Evolutionary conservation across 768 basidiomycete species (phyloP), one percentile per base, ranked within the genome.

Genomic region (Xanthoconium stramineum): DNA sequence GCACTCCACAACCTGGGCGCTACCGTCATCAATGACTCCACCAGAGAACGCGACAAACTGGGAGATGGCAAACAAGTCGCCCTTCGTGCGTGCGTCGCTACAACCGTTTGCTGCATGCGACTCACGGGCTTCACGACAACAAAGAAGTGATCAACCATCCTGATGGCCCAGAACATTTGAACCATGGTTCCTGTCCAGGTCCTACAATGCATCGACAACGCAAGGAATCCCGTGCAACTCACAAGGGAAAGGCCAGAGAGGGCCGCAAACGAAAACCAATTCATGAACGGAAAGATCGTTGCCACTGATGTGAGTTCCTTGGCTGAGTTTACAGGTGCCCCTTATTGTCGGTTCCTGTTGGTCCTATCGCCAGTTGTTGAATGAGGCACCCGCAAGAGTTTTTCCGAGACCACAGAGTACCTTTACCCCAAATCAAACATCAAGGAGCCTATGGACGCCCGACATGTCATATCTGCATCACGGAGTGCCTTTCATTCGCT

Each of bases 241-340:
- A 91, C 91, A 17, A 82, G 83, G 60, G 90, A 92, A 55, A 79
- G 88, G 49, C 71, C 94, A 14, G 91, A 94, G 72, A 80, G 90
- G 51, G 83, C 89, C 0, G 89, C 91, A 32, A 88, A 89, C 3
- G 92, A 94, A 74, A 94, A 94, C 66, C 91, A 92, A 65, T 93
- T 91, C 61, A 90, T 91, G 87, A 91, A 93, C 65, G 91, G 89
- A 30, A 92, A 93, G 67, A 89, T 94, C 38, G 78, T 80, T 44
- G 91, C 90, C 1, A 80, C 94, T 29, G 80, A 84, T 52, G 89
- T 90, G 59, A 62, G 82, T 62, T 32, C 38, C 35, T 42, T 40
- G 40, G 28, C 55, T 13, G 29, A 20, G n/a, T 32, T 42, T 39
- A 15, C 53, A 47, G 29, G 1, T 17, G 15, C 33, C 15, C 33